phyloP scores from a whole-genome alignment of 805 yeast species.

The Cyberlindnera mrakii region DNA sequence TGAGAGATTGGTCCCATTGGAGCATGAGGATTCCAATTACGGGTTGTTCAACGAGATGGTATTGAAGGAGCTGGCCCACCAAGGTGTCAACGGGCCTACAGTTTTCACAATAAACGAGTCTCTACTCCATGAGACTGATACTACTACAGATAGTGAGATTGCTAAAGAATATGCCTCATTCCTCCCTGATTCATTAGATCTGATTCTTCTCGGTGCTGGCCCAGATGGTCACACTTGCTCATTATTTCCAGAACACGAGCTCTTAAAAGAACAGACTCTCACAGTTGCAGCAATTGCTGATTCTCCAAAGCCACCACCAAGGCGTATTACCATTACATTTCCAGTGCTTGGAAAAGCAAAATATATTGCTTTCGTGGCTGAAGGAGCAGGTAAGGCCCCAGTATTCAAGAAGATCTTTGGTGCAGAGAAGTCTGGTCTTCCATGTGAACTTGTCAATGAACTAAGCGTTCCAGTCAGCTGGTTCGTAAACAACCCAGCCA shows the following conservation, averaged over 20 bases:
- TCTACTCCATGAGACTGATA: slow-evolving; percentile 49
- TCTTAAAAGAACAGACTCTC: slow-evolving; percentile 48
- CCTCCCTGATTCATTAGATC: slow-evolving; percentile 52
- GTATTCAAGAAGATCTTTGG: slow-evolving; percentile 67
- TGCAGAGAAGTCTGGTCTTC: slow-evolving; percentile 42
- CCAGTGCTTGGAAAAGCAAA: slow-evolving; percentile 52
- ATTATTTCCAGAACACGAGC: slow-evolving; percentile 76
- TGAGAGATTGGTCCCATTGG: slow-evolving; percentile 82
- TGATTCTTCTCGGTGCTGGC: slow-evolving; percentile 82
- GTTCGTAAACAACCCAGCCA: slow-evolving; percentile 82
- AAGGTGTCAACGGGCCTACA: slow-evolving; percentile 41
- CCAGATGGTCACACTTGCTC: slow-evolving; percentile 97
- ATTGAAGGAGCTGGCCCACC: slow-evolving; percentile 31
- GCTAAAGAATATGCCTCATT: slow-evolving; percentile 57
- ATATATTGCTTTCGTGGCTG: slow-evolving; percentile 75
- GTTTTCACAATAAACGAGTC: slow-evolving; percentile 62
- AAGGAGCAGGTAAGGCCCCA: slow-evolving; percentile 78
- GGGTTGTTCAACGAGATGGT: slow-evolving; percentile 62
- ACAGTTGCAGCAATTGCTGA: slow-evolving; percentile 63
- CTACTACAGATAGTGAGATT: slow-evolving; percentile 41
- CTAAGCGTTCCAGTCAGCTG: slow-evolving; percentile 56
- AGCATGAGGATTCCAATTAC: slow-evolving; percentile 79
- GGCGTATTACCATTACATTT: slow-evolving; percentile 84
- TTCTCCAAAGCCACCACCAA: slow-evolving; percentile 91
- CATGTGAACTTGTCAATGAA: slow-evolving; percentile 70